Evolutionary conservation across 768 basidiomycete species (phyloP).

Genomic region (Tricholomella constricta): DNA sequence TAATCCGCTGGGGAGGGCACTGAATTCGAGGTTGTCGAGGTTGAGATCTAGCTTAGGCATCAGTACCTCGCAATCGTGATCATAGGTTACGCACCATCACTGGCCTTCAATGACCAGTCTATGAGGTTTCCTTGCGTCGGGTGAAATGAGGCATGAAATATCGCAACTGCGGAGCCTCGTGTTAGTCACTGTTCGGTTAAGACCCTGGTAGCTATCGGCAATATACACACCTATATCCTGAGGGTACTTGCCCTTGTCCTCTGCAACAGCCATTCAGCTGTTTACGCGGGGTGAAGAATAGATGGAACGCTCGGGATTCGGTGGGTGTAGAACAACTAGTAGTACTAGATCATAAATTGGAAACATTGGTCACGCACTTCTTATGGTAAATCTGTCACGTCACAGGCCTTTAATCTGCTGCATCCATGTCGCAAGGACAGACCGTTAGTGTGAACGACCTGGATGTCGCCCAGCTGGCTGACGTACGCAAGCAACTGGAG

Average conservation of each 20-base stretch:
- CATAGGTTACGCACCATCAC: slow-evolving; percentile 50
- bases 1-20: slow-evolving; percentile 77
- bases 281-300: neutral
- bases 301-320: neutral
- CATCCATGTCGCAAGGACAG: slow-evolving; percentile 53
- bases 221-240: slow-evolving; percentile 55
- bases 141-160: slow-evolving; percentile 85
- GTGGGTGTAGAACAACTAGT: neutral
- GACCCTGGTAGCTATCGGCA: neutral
- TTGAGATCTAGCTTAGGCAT: slow-evolving; percentile 52
- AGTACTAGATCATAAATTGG: no score
- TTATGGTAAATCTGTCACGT: slow-evolving; percentile 4
- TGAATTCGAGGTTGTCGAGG: slow-evolving; percentile 77
- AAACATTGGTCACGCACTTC: neutral
- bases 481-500: slow-evolving; percentile 90
- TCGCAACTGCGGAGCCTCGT: slow-evolving; percentile 54
- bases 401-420: slow-evolving; percentile 11
- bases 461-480: slow-evolving; percentile 81
- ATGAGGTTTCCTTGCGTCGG: slow-evolving; percentile 78
- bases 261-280: slow-evolving; percentile 24
- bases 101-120: slow-evolving; percentile 77
- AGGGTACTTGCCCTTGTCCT: slow-evolving; percentile 34
- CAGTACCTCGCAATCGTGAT: neutral
- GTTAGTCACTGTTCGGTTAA: slow-evolving; percentile 1
- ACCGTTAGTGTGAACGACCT: slow-evolving; percentile 83